Evolutionary conservation across 768 basidiomycete species (phyloP).

Genomic region (Psilocybe sp.): DNA sequence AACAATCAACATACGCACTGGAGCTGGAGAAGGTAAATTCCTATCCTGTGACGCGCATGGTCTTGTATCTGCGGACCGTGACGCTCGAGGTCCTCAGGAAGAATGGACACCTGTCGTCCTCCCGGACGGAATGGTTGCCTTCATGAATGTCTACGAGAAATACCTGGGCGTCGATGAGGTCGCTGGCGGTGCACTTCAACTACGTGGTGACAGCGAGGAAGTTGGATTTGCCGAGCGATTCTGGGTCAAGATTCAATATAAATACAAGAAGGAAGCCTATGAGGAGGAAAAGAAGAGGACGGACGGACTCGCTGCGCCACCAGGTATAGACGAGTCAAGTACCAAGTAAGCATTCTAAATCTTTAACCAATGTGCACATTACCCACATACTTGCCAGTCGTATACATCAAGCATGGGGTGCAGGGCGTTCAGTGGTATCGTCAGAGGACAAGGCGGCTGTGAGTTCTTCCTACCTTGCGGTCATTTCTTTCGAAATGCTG

Average conservation of each 20-base stretch:
- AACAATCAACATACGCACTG: slow-evolving; percentile 84
- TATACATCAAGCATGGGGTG: slow-evolving; percentile 82
- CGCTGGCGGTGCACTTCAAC: slow-evolving; percentile 73
- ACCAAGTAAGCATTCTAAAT: slow-evolving; percentile 56
- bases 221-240: slow-evolving; percentile 86
- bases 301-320: slow-evolving; percentile 48
- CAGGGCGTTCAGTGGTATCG: slow-evolving; percentile 70
- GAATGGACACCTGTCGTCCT: slow-evolving; percentile 88
- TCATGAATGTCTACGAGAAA: slow-evolving; percentile 87
- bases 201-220: slow-evolving; percentile 83
- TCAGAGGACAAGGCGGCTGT: slow-evolving; percentile 73
- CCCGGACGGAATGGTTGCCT: slow-evolving; percentile 83
- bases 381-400: slow-evolving; percentile 40
- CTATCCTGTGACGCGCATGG: slow-evolving; percentile 86
- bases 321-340: slow-evolving; percentile 65
- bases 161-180: slow-evolving; percentile 84
- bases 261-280: slow-evolving; percentile 81
- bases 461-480: slow-evolving; percentile 14
- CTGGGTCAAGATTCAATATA: slow-evolving; percentile 86
- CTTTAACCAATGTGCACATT: neutral
- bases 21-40: slow-evolving; percentile 88
- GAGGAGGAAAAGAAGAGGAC: slow-evolving; percentile 77
- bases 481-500: neutral
- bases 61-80: slow-evolving; percentile 77
- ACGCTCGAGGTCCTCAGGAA: slow-evolving; percentile 90